phyloP scores from a whole-genome alignment of 441 rosid genomes.

The Erodium moschatum region DNA sequence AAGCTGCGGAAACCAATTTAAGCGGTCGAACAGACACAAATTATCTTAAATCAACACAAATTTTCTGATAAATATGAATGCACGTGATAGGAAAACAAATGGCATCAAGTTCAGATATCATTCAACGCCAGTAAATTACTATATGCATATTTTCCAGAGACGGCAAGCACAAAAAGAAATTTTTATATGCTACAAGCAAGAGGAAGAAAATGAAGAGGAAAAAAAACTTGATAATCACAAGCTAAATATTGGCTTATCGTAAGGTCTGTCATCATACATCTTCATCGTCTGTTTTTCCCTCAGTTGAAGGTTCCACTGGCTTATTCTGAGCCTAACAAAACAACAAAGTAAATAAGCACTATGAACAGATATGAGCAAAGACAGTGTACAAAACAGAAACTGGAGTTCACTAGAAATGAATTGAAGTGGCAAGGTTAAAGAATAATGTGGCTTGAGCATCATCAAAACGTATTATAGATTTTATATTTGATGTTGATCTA shows the following conservation, averaged over 20 bases:
- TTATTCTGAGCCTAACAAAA: conserved; percentile 36
- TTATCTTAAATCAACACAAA: neutral
- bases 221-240: neutral
- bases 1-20: neutral
- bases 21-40: neutral
- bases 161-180: neutral
- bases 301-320: conserved; percentile 32
- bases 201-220: no score
- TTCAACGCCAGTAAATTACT: neutral
- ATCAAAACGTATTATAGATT: neutral
- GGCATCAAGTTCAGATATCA: neutral
- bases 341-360: conserved; percentile 9
- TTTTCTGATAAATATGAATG: neutral
- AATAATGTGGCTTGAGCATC: neutral
- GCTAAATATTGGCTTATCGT: neutral
- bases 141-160: neutral
- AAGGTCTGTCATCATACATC: conserved; percentile 33
- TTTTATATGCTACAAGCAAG: neutral
- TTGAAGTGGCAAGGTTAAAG: neutral
- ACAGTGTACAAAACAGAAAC: neutral
- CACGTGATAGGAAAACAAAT: neutral
- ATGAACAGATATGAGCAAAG: conserved; percentile 4
- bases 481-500: neutral
- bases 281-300: conserved; percentile 37
- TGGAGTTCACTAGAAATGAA: neutral